phyloP scores from a whole-genome alignment of 1,139 yeast genomes.

The Debaryomyces psychrophilus region DNA sequence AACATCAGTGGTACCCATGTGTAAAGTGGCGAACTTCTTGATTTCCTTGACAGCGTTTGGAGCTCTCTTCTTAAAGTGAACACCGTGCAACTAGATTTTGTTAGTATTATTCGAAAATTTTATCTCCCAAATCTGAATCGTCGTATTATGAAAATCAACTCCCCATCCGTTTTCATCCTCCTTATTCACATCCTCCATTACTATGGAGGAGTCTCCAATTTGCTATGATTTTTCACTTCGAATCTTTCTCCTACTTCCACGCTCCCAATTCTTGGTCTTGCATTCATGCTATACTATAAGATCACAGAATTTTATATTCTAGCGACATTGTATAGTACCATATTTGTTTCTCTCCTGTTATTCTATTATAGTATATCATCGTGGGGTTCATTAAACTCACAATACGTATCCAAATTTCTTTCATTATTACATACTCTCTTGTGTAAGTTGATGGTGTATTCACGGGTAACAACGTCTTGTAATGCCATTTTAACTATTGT shows the following conservation, averaged over 20 bases:
- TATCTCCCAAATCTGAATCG: not conserved
- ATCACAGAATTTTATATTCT: too few relatives aligned
- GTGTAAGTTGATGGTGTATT: constrained; percentile 99
- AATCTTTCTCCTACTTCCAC: too few relatives aligned
- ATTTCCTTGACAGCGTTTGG: constrained; percentile 99
- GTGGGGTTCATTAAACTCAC: constrained; percentile 1
- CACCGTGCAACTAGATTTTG: constrained; percentile 83
- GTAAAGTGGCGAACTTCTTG: constrained; percentile 97
- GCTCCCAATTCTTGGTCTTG: too few relatives aligned
- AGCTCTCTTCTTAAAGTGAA: constrained; percentile 99
- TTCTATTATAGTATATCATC: not conserved
- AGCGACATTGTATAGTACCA: not conserved
- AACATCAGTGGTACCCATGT: constrained; percentile 99
- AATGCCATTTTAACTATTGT: constrained; percentile 71
- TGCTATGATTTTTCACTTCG: not conserved
- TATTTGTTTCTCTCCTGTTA: not conserved
- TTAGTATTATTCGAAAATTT: constrained; percentile 34
- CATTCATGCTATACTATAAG: too few relatives aligned
- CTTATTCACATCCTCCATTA: not conserved
- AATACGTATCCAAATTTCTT: not conserved
- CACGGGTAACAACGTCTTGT: constrained; percentile 99
- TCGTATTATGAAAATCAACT: not conserved
- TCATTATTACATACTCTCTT: constrained; percentile 77
- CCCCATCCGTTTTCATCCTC: not conserved
- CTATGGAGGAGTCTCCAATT: not conserved